These are phyloP conservation scores for Cordyceps fumosorosea DNA, from an alignment of 2,329 filamentous ascomycete genomes.

Conservation along the genomic window DNA sequence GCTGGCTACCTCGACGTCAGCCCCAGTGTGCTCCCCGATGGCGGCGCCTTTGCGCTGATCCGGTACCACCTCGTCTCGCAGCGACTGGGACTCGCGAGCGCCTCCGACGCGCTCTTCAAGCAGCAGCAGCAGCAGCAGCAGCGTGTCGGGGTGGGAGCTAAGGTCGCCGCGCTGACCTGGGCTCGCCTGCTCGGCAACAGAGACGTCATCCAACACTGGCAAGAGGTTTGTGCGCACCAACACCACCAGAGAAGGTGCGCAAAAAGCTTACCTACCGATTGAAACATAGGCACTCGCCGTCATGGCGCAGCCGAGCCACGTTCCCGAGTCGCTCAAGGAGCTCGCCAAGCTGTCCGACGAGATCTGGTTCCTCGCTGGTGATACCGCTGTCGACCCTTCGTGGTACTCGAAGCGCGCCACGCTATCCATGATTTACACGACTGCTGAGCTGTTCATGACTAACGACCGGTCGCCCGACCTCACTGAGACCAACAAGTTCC, in stretches of 20 bases:
- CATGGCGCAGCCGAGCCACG: conserved; percentile 78
- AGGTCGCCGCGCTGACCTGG: conserved; percentile 67
- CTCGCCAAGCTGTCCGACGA: conserved; percentile 81
- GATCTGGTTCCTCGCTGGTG: conserved; percentile 81
- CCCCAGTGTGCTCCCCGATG: conserved; percentile 71
- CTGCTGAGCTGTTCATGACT: conserved; percentile 88
- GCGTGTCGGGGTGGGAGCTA: conserved; percentile 47
- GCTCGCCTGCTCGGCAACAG: conserved; percentile 70
- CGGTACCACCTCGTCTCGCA: conserved; percentile 67
- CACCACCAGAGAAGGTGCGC: not conserved
- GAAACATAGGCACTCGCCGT: conserved; percentile 66
- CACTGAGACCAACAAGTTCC: conserved; percentile 69
- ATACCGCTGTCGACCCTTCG: conserved; percentile 70
- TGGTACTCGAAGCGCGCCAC: conserved; percentile 71
- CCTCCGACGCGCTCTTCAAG: conserved; percentile 33
- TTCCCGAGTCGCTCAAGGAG: conserved; percentile 70
- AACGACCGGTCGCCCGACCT: conserved; percentile 72
- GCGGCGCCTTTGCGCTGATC: conserved; percentile 74
- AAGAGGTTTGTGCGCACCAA: conserved; percentile 58
- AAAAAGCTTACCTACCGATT: not conserved
- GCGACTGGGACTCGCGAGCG: conserved; percentile 50
- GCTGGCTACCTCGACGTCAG: conserved; percentile 83
- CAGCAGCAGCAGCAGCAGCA: conserved; percentile 23
- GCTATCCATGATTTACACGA: conserved; percentile 56
- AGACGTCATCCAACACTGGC: conserved; percentile 69